Conservation (phyloP, 768 basidiomycete species). For the Pisolithus marmoratus region DNA sequence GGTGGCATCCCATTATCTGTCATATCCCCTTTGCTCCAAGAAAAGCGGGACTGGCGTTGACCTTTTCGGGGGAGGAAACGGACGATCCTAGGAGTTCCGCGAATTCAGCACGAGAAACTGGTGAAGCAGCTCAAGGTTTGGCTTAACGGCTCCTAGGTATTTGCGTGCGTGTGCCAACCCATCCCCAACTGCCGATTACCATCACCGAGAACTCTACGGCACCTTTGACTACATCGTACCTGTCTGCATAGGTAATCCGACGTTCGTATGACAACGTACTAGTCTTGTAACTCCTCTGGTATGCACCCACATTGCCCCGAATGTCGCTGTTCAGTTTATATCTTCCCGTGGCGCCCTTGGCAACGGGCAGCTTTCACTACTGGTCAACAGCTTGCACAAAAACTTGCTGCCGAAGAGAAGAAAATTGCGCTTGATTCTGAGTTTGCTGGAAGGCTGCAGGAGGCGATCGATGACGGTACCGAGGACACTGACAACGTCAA, state of each 20-base stretch:
- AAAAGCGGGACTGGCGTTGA: constrained; percentile 31
- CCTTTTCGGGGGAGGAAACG: constrained; percentile 34
- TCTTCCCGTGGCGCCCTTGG: too few species aligned
- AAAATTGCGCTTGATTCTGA: constrained; percentile 31
- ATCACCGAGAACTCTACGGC: too few species aligned
- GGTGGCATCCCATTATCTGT: constrained; percentile 26
- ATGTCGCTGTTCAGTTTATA: too few species aligned
- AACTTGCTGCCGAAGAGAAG: constrained; percentile 32
- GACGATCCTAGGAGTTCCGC: constrained; percentile 49
- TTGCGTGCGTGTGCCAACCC: too few species aligned
- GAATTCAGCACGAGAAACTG: constrained; percentile 48
- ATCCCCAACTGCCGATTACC: too few species aligned
- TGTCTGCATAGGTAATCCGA: too few species aligned
- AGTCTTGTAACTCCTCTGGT: too few species aligned
- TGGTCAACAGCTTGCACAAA: constrained; percentile 31
- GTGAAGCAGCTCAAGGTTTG: too few species aligned
- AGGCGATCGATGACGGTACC: constrained; percentile 21
- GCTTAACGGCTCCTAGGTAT: too few species aligned
- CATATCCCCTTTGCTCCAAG: constrained; percentile 36
- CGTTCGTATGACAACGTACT: too few species aligned
- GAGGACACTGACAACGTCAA: constrained; percentile 20
- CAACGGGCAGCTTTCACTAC: constrained; percentile 18
- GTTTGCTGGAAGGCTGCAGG: constrained; percentile 31
- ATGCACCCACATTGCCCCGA: too few species aligned
- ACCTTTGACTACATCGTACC: too few species aligned